Conservation (phyloP, 176 grass and related monocot species). For the Saccharum spontaneum region DNA sequence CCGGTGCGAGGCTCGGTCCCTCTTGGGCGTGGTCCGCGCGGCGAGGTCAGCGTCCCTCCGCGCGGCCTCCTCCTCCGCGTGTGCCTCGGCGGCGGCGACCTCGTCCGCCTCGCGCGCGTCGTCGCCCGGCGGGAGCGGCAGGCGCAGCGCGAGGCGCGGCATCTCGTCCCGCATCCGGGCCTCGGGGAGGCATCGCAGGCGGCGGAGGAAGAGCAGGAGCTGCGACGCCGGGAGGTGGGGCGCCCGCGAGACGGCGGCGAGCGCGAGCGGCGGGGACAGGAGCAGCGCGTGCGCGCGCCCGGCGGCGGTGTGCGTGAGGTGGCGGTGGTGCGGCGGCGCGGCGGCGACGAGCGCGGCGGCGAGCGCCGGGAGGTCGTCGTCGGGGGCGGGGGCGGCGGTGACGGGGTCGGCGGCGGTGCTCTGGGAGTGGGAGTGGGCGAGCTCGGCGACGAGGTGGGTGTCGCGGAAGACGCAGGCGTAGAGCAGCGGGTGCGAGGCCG, state of each 20-base stretch:
- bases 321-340: constrained; percentile 45
- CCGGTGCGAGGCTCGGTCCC: background rate
- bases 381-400: no score
- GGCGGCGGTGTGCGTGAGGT: constrained; percentile 38
- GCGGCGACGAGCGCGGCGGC: constrained; percentile 34
- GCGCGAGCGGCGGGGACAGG: constrained; percentile 50
- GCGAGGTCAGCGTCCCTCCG: constrained; percentile 31
- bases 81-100: constrained; percentile 30
- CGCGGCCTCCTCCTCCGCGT: background rate
- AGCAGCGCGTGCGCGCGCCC: constrained; percentile 59
- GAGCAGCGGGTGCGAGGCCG: constrained; percentile 61
- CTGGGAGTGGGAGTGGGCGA: constrained; percentile 4
- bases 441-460: constrained; percentile 47
- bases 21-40: constrained; percentile 31
- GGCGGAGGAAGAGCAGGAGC: constrained; percentile 53
- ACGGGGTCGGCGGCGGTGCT: background rate
- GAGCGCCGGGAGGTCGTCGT: constrained; percentile 22
- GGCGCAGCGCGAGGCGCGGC: constrained; percentile 39
- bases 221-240: constrained; percentile 41
- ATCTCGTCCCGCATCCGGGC: constrained; percentile 43
- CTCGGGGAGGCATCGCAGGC: constrained; percentile 49
- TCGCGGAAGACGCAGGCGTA: constrained; percentile 64
- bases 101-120: constrained; percentile 37
- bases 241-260: constrained; percentile 45
- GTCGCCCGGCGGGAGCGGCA: constrained; percentile 36